These are phyloP conservation scores for Prunus campanulata DNA, from an alignment of 306 rosid species.

Conservation along the genomic window DNA sequence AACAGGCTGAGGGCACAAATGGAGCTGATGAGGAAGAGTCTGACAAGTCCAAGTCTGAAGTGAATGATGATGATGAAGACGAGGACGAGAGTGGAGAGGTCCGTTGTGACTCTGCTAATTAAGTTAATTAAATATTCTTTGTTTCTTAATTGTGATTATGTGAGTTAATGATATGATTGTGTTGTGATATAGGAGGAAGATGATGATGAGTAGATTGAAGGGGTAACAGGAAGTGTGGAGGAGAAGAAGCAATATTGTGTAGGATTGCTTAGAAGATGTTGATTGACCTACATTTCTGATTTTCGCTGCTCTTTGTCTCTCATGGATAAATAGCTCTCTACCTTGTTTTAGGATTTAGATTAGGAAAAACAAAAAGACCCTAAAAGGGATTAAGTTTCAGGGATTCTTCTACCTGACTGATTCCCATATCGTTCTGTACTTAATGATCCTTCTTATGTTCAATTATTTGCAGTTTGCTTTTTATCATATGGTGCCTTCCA, in stretches of 20 bases:
- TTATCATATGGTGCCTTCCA: background rate
- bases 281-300: constrained; percentile 15
- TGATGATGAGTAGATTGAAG: constrained; percentile 23
- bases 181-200: constrained; percentile 49
- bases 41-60: constrained; percentile 86
- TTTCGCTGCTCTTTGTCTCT: constrained; percentile 8
- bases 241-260: constrained; percentile 14
- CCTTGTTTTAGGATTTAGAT: constrained; percentile 16
- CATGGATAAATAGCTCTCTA: constrained; percentile 19
- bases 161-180: background rate
- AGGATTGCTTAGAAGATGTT: constrained; percentile 26
- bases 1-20: constrained; percentile 56
- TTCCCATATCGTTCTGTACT: constrained; percentile 29
- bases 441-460: constrained; percentile 9
- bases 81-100: constrained; percentile 64
- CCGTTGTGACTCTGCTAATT: background rate
- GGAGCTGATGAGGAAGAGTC: constrained; percentile 75
- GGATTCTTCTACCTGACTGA: background rate
- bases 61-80: constrained; percentile 76
- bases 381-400: background rate
- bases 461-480: constrained; percentile 23
- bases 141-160: background rate
- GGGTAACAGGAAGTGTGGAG: background rate
- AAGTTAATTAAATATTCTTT: background rate
- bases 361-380: constrained; percentile 25